Evolutionary conservation across 768 basidiomycete genomes (phyloP).

Genomic region (Phlebiopsis flavidoalba): DNA sequence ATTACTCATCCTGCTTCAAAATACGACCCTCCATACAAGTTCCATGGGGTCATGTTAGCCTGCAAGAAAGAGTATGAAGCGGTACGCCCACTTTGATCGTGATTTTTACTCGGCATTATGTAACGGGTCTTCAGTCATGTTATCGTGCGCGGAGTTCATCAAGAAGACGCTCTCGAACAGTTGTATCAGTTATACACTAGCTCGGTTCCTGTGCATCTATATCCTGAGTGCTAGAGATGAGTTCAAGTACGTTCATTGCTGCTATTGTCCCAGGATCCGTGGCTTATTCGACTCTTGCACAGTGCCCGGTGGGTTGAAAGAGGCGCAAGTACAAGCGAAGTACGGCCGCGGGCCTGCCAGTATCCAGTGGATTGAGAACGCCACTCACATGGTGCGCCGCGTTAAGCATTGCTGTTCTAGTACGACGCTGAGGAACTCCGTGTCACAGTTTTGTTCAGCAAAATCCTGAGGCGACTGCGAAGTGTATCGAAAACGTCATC

Average conservation of each 20-base stretch:
- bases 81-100: not conserved
- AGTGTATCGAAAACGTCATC: too few species aligned
- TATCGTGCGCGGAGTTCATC: not conserved
- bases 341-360: not conserved
- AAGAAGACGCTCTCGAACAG: not conserved
- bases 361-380: not conserved
- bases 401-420: not conserved
- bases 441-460: not conserved
- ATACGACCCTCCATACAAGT: not conserved
- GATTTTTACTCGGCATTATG: too few species aligned
- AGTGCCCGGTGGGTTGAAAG: not conserved
- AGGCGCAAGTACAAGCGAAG: not conserved
- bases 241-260: not conserved
- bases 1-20: not conserved
- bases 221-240: not conserved
- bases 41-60: not conserved
- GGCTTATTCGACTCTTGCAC: too few species aligned
- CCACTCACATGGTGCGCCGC: not conserved
- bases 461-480: not conserved
- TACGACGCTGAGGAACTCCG: not conserved
- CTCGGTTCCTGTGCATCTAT: not conserved
- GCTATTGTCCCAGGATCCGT: too few species aligned
- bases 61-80: not conserved
- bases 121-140: not conserved
- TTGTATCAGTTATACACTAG: not conserved